Conservation (phyloP, 1,284 basidiomycete genomes). For the Ceratobasidium sp. region DNA sequence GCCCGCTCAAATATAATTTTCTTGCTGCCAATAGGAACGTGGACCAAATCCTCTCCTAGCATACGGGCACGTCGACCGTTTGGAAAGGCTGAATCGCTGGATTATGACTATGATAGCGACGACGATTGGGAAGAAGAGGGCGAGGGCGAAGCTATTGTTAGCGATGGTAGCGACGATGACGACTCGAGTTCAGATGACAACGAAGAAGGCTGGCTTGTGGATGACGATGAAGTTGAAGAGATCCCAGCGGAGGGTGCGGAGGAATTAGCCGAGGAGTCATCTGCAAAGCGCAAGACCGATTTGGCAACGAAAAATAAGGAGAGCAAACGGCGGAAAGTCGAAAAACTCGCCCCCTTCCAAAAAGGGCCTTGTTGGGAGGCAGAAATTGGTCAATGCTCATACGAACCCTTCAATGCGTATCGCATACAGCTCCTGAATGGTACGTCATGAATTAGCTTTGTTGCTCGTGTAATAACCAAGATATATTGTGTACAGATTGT, state of each 20-base stretch:
- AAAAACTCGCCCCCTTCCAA: conserved; percentile 77
- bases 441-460: conserved; percentile 52
- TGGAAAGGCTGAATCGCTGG: conserved; percentile 72
- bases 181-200: conserved; percentile 42
- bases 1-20: not conserved
- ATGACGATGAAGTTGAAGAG: conserved; percentile 45
- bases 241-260: conserved; percentile 17
- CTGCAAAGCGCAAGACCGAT: conserved; percentile 46
- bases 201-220: conserved; percentile 44
- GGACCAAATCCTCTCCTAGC: conserved; percentile 75
- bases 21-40: conserved; percentile 61
- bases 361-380: conserved; percentile 83
- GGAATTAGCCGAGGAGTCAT: conserved; percentile 24
- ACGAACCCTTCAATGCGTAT: conserved; percentile 73
- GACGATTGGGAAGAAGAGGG: conserved; percentile 47
- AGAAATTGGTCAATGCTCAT: conserved; percentile 66
- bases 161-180: conserved; percentile 39
- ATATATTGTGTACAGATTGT: conserved; percentile 66
- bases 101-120: conserved; percentile 70
- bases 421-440: conserved; percentile 83
- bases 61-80: conserved; percentile 82
- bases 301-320: conserved; percentile 51
- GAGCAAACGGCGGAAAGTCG: conserved; percentile 72
- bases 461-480: conserved; percentile 7
- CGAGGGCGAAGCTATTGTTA: conserved; percentile 44